Evolutionary conservation across 495 filamentous ascomycete species (phyloP).

Genomic region (Tuber aestivum): DNA sequence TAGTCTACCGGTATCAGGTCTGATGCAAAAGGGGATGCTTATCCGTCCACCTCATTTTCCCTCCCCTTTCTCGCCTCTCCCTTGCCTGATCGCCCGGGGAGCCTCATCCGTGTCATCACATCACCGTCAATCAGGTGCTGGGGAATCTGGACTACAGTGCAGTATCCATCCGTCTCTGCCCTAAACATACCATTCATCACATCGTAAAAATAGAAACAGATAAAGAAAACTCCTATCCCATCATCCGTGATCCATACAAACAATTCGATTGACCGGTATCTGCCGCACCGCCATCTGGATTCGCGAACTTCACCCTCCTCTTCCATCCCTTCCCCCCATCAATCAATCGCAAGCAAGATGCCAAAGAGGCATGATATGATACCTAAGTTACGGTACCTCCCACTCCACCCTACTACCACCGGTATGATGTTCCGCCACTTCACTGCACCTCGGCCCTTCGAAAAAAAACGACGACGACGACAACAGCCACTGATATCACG

Average conservation of each 20-base stretch:
- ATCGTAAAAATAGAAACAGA: background rate
- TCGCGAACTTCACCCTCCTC: background rate
- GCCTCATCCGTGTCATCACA: conserved; percentile 1
- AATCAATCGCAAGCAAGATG: background rate
- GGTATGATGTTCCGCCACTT: background rate
- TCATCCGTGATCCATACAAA: background rate
- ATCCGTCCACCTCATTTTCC: background rate
- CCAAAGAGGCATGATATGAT: too few relatives aligned
- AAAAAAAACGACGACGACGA: background rate
- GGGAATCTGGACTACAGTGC: too few relatives aligned
- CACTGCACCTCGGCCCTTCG: background rate
- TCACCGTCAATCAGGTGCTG: too few relatives aligned
- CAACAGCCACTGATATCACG: background rate
- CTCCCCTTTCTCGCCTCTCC: background rate
- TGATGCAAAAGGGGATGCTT: background rate
- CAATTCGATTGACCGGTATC: background rate
- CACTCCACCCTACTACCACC: background rate
- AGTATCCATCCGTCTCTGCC: too few relatives aligned
- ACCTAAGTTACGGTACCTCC: background rate
- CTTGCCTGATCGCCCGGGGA: background rate
- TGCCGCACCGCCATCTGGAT: background rate
- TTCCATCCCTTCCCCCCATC: background rate
- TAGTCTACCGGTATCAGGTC: too few relatives aligned
- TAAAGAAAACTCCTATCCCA: too few relatives aligned
- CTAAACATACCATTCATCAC: background rate